Base-by-base conservation (phyloP, 345 rosid species). In the Combretum micranthum region DNA sequence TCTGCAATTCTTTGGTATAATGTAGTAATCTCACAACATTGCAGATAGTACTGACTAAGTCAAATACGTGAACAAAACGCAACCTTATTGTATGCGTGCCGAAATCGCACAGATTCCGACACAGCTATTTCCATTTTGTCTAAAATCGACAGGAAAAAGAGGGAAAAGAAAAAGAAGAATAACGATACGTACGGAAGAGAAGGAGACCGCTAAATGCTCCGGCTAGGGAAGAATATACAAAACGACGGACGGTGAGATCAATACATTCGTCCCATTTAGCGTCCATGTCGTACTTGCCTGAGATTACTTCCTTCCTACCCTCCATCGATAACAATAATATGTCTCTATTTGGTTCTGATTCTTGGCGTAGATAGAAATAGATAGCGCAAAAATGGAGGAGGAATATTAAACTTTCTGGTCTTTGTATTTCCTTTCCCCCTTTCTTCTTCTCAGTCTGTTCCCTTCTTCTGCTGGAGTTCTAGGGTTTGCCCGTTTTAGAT, bases 221-320 rank as follows among this genome's bases (percentile, higher is more conserved):
- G 58, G 79, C 88, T 61, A 83, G 50, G 65, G 99, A 80, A 4
- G 96, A 81, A 82, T 89, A 93, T 18, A 83, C 81, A 69, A 79
- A 70, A 42, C 97, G 90, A 23, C 96, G 99, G 48, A 81, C 67
- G 4, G 94, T 76, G 62, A 89, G 94, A 76, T 89, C 97, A 70
- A 86, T 58, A 75, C 96, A 93, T 15, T 82, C 85, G 72, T 89
- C 96, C 96, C 96, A 93, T 67, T 93, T 86, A 0, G 96, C 84
- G 63, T 83, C 80, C 42, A 85, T 65, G 57, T 85, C 87, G 70
- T 69, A 75, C 51, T 60, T 70, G 19, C 69, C 63, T 50, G 81
- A 68, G 15, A 75, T 52, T 13, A 48, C 51, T 13, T 52, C 75
- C 52, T 63, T 75, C 44, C 50, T 77, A 62, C 72, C 80, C 9